phyloP scores from a whole-genome alignment of 108 stramenopile genomes.

The Skeletonema costatum region DNA sequence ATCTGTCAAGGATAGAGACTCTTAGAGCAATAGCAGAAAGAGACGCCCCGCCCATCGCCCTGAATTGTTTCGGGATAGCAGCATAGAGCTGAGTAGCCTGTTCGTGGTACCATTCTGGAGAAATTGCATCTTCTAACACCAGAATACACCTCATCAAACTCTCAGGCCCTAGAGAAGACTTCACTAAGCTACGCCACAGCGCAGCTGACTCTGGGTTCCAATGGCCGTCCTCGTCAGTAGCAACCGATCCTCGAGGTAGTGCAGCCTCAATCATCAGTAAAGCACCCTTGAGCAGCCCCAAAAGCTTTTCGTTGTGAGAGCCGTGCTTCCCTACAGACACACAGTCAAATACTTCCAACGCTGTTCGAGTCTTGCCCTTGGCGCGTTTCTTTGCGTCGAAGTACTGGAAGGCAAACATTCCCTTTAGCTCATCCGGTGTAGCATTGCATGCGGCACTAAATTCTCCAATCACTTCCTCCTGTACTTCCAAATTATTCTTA shows the following conservation, averaged over 20 bases:
- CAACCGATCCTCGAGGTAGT: conserved; percentile 73
- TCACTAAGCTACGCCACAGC: conserved; percentile 69
- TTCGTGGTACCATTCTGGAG: conserved; percentile 65
- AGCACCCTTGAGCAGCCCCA: conserved; percentile 69
- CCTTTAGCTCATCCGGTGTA: conserved; percentile 51
- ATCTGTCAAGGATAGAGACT: conserved; percentile 67
- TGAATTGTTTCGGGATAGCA: conserved; percentile 69
- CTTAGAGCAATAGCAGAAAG: conserved; percentile 65
- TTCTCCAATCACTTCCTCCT: conserved; percentile 67
- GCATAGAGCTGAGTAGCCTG: conserved; percentile 66
- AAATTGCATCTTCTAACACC: conserved; percentile 73
- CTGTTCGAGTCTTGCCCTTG: conserved; percentile 45
- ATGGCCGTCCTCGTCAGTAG: conserved; percentile 50
- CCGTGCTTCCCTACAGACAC: conserved; percentile 30
- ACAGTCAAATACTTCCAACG: conserved; percentile 61
- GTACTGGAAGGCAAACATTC: conserved; percentile 57
- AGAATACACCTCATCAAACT: conserved; percentile 69
- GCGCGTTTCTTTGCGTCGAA: conserved; percentile 61
- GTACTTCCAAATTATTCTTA: conserved; percentile 58
- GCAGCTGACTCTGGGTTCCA: conserved; percentile 65
- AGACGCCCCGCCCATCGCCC: conserved; percentile 78
- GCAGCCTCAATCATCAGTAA: conserved; percentile 84
- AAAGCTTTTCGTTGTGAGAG: conserved; percentile 61
- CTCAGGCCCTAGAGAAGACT: conserved; percentile 61
- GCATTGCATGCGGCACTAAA: conserved; percentile 14